Evolutionary conservation across 306 rosid species (phyloP).

Genomic region (Pyrus pyrifolia): DNA sequence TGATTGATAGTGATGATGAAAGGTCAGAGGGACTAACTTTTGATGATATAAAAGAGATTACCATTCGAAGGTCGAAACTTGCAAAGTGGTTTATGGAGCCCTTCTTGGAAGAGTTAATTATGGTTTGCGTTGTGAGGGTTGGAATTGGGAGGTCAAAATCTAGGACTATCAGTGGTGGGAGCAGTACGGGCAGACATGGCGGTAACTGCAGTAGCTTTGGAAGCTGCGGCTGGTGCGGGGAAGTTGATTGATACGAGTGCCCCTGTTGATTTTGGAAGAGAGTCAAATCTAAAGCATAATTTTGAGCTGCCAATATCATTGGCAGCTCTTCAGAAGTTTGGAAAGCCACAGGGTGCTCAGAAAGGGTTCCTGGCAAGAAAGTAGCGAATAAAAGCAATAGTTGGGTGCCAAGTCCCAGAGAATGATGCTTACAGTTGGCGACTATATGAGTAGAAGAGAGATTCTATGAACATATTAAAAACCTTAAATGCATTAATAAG

Average conservation of each 20-base stretch:
- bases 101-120: no score
- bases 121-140: no score
- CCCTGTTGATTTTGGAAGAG: constrained; percentile 84
- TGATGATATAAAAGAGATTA: no score
- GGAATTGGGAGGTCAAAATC: neutral
- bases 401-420: no score
- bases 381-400: constrained; percentile 55
- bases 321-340: constrained; percentile 64
- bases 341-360: constrained; percentile 51
- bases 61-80: no score
- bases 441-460: no score
- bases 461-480: no score
- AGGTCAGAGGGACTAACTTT: no score
- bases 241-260: constrained; percentile 83
- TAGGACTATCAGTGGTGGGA: constrained; percentile 16
- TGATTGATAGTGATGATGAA: no score
- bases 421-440: no score
- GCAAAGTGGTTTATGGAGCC: no score
- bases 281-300: constrained; percentile 57
- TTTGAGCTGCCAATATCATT: constrained; percentile 91
- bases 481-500: no score
- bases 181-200: constrained; percentile 43
- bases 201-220: constrained; percentile 80
- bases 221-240: constrained; percentile 90
- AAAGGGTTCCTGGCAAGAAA: constrained; percentile 49